Conservation (phyloP, 352 stramenopile genomes). For the Globisporangium ultimum region DNA sequence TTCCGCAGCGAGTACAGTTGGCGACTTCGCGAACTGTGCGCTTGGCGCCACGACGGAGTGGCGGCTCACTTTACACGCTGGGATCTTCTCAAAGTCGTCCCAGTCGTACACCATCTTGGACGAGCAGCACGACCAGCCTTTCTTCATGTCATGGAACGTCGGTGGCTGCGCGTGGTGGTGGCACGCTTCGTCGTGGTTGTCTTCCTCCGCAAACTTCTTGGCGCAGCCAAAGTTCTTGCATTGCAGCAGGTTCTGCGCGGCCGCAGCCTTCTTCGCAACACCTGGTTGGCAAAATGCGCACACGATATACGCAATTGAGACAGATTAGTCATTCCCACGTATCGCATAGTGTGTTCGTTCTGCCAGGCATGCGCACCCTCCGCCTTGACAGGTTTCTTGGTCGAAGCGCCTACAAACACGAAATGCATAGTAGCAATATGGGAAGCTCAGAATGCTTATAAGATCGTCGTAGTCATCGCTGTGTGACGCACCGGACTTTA, state of each 20-base stretch:
- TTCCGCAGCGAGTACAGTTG: slow-evolving; percentile 71
- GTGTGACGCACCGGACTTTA: slow-evolving; percentile 43
- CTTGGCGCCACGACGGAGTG: slow-evolving; percentile 69
- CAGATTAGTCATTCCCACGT: no score
- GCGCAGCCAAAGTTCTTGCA: slow-evolving; percentile 88
- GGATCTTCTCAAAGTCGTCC: slow-evolving; percentile 93
- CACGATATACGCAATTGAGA: neutral
- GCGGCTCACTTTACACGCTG: slow-evolving; percentile 62
- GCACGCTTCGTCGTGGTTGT: slow-evolving; percentile 78
- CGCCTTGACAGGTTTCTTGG: slow-evolving; percentile 43
- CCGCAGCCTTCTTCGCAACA: neutral
- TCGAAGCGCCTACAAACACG: slow-evolving; percentile 29
- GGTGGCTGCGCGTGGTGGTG: slow-evolving; percentile 76
- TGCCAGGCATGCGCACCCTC: slow-evolving; percentile 20
- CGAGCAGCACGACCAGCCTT: slow-evolving; percentile 89
- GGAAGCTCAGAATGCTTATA: neutral
- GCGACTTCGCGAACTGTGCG: slow-evolving; percentile 74
- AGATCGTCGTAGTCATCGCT: slow-evolving; percentile 1
- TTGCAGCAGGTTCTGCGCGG: slow-evolving; percentile 49
- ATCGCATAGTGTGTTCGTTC: no score
- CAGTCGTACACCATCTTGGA: slow-evolving; percentile 93
- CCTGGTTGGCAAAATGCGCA: slow-evolving; percentile 1
- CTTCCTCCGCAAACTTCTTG: slow-evolving; percentile 73
- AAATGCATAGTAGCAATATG: neutral
- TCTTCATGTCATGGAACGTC: slow-evolving; percentile 90